Base-by-base conservation (phyloP, 768 basidiomycete genomes). In the Panaeolus papilionaceus region DNA sequence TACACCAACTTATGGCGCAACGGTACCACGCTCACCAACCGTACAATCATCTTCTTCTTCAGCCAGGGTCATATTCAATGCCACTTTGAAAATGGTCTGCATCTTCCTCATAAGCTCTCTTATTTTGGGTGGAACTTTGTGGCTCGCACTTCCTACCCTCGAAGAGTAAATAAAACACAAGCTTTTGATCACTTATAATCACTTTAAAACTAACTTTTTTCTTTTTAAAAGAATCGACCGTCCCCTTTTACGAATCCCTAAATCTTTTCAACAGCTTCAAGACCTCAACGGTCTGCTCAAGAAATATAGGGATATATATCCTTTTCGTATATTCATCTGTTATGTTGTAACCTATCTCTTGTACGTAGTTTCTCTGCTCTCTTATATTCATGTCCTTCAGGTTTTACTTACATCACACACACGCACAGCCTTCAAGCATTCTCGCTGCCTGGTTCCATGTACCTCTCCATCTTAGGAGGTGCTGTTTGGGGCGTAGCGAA, bases 391-490 rank as follows among this genome's bases (percentile, higher is more conserved):
- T 20, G 37, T 4, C 66, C 10, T 40, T 66, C 51, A 68, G 62
- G 28, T 42, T 47, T 45, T 26, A 20, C 61, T 4, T 40, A 37
- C 64, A 40, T n/a, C 61, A 40, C 38, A 39, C n/a, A 33, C 11
- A 47, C 67, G 70, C 66, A 64, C 67, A 97, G 96, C 80, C 84
- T 98, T 7, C 96, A 99, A 83, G 95, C 95, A 0, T 99, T 98
- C 80, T 96, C 96, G 7, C 85, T 98, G 14, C 96, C 97, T 0
- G 96, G 96, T 0, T 97, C 95, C 49, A 97, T 99, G 96, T 99
- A 99, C 76, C 88, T 99, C 61, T 95, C 95, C 64, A 98, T 99
- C 73, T 89, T 98, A 12, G 96, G 93, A 20, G 97, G 97, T 39
- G 97, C 97, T 0, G 92, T 98, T 3, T 99, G 95, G 90, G 96